Percentiles rank a stretch among this genome's conserved stretches.
Conservation (phyloP, 2,329 filamentous ascomycete genomes). For the Cordyceps pruinosa region DNA sequence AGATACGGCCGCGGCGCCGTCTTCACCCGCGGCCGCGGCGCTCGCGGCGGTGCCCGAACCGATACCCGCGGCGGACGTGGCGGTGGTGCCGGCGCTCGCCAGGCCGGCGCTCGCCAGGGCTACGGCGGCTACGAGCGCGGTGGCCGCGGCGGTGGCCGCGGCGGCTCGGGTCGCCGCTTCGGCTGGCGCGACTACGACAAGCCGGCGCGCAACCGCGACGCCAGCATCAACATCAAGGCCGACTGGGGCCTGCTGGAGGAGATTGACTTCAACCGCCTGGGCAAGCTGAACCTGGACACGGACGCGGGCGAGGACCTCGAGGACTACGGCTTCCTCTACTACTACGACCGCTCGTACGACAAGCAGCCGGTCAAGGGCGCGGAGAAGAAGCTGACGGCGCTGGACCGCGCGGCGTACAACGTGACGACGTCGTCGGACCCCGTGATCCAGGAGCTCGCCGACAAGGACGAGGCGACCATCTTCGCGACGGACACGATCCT, state of each 20-base stretch:
- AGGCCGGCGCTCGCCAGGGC: slow-evolving; percentile 41
- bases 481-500: slow-evolving; percentile 96
- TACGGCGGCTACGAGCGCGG: slow-evolving; percentile 59
- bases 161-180: slow-evolving; percentile 75
- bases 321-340: slow-evolving; percentile 94
- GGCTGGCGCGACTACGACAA: slow-evolving; percentile 99
- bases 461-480: slow-evolving; percentile 92
- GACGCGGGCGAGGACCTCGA: slow-evolving; percentile 94
- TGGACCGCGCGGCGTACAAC: slow-evolving; percentile 96
- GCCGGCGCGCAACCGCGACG: slow-evolving; percentile 90
- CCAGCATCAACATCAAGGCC: slow-evolving; percentile 90
- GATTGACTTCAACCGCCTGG: slow-evolving; percentile 93
- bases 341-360: slow-evolving; percentile 94
- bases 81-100: slow-evolving; percentile 58
- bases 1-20: slow-evolving; percentile 85
- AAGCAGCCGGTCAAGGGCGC: slow-evolving; percentile 85
- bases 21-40: slow-evolving; percentile 82
- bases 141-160: slow-evolving; percentile 58
- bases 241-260: slow-evolving; percentile 96
- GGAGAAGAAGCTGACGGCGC: slow-evolving; percentile 77
- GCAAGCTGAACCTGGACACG: slow-evolving; percentile 91
- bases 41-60: slow-evolving; percentile 63
- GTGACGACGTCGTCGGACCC: slow-evolving; percentile 95
- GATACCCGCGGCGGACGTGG: slow-evolving; percentile 52
- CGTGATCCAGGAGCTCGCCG: slow-evolving; percentile 91